Conservation (phyloP, 306 rosid genomes). For the Inga leiocalycina region DNA sequence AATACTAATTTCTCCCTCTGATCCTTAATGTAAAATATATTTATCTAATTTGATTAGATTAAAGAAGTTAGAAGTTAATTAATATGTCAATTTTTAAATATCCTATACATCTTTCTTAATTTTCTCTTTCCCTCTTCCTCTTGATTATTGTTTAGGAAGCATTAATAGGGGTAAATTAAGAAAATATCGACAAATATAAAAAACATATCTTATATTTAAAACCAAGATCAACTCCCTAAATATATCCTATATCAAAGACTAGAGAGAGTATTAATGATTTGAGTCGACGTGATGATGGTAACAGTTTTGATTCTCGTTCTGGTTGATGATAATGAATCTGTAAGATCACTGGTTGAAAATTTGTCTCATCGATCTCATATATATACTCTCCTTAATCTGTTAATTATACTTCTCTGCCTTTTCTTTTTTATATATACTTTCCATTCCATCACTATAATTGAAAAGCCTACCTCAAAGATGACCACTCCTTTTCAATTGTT, state of each 20-base stretch:
- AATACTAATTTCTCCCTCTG: background rate
- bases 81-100: too few relatives aligned
- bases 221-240: too few relatives aligned
- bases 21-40: too few relatives aligned
- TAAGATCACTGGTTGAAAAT: constrained; percentile 42
- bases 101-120: too few relatives aligned
- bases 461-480: constrained; percentile 25
- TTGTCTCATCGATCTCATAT: constrained; percentile 41
- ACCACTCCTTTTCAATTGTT: constrained; percentile 25
- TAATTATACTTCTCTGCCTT: constrained; percentile 20
- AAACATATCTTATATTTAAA: too few relatives aligned
- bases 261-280: background rate
- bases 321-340: constrained; percentile 45
- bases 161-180: too few relatives aligned
- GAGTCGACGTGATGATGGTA: constrained; percentile 52
- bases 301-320: constrained; percentile 48
- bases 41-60: too few relatives aligned
- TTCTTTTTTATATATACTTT: background rate
- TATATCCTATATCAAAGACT: too few relatives aligned
- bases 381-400: constrained; percentile 33
- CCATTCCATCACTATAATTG: constrained; percentile 18
- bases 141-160: too few relatives aligned
- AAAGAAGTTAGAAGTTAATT: too few relatives aligned
- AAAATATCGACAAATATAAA: too few relatives aligned
- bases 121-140: too few relatives aligned